Conservation (phyloP, 176 grass and related monocot genomes). For the Triticum turgidum region DNA sequence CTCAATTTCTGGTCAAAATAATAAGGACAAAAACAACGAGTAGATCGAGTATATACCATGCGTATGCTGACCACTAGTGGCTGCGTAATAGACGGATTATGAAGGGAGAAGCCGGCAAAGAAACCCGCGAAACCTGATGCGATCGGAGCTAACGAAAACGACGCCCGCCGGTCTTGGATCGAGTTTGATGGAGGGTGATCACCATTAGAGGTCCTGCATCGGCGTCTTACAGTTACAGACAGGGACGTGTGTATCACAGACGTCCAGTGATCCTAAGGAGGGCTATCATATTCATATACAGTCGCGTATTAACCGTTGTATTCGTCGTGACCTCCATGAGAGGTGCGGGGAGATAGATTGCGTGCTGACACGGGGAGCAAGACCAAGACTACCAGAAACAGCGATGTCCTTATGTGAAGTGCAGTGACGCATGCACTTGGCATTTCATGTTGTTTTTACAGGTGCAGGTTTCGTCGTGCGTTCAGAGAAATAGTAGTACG, state of each 20-base stretch:
- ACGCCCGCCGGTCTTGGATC: background rate
- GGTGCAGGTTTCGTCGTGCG: too few species aligned
- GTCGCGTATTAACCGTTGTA: background rate
- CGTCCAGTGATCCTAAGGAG: too few species aligned
- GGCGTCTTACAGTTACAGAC: background rate
- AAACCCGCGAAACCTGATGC: too few species aligned
- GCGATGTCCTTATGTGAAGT: too few species aligned
- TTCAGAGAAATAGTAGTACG: too few species aligned
- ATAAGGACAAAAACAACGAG: background rate
- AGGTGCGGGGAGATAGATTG: background rate
- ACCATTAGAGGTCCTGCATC: background rate
- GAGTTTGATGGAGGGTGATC: too few species aligned
- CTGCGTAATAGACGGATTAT: background rate
- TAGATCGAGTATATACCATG: background rate
- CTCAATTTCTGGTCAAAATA: background rate
- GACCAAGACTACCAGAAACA: background rate
- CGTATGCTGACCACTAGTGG: background rate
- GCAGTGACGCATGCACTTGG: too few species aligned
- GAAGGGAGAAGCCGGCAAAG: too few species aligned
- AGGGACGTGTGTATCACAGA: background rate
- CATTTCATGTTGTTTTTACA: too few species aligned
- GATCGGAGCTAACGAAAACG: background rate
- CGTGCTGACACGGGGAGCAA: background rate
- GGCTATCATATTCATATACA: background rate
- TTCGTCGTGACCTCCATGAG: background rate